Conservation (phyloP, 768 basidiomycete species). For the Hydnomerulius pinastri region DNA sequence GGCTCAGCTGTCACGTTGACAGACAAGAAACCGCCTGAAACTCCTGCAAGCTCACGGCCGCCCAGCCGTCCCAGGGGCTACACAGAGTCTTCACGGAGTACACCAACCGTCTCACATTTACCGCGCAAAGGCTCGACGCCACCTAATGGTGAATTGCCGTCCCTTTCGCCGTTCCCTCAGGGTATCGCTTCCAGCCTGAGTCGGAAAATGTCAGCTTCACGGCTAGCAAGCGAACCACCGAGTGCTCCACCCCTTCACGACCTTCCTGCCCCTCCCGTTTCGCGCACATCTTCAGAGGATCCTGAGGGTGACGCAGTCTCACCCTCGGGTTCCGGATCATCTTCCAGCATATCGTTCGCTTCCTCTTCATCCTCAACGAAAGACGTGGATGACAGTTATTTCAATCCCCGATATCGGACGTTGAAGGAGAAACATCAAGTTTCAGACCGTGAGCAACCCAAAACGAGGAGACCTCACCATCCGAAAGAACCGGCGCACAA, state of each 20-base stretch:
- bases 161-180: constrained; percentile 16
- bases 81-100: constrained; percentile 40
- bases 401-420: constrained; percentile 26
- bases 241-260: constrained; percentile 51
- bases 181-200: constrained; percentile 37
- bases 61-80: constrained; percentile 49
- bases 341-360: constrained; percentile 41
- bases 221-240: constrained; percentile 41
- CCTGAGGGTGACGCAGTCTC: constrained; percentile 10
- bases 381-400: constrained; percentile 30
- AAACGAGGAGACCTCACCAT: background rate
- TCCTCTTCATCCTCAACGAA: constrained; percentile 38
- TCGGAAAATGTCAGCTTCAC: constrained; percentile 46
- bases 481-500: background rate
- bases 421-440: constrained; percentile 20
- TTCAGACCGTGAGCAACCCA: background rate
- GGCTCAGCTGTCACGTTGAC: constrained; percentile 35
- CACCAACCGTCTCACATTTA: constrained; percentile 34
- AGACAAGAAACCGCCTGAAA: constrained; percentile 33
- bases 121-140: constrained; percentile 7
- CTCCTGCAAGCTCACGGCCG: constrained; percentile 35
- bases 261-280: constrained; percentile 42
- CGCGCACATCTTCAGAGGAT: background rate
- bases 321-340: constrained; percentile 13
- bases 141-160: constrained; percentile 5